These are phyloP conservation scores for Penicillium simplicissimum DNA, from an alignment of 495 filamentous ascomycete genomes.

Conservation along the genomic window DNA sequence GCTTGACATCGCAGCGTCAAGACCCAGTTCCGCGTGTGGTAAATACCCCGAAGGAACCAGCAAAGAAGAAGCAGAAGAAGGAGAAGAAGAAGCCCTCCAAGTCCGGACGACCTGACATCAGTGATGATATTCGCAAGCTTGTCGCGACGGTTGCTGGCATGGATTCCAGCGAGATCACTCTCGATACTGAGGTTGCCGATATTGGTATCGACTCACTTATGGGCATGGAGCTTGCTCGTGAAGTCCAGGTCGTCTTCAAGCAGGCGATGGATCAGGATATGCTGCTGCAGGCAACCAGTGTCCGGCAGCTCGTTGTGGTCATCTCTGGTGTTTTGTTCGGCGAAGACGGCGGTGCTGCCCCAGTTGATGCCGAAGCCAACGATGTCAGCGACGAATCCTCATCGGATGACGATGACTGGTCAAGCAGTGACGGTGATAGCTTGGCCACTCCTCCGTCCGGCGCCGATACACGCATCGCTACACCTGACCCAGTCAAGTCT, in stretches of 20 bases:
- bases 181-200: slow-evolving; percentile 37
- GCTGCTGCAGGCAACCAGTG: slow-evolving; percentile 28
- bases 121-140: not conserved
- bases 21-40: not conserved
- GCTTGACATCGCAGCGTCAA: not conserved
- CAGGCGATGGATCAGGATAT: slow-evolving; percentile 27
- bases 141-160: not conserved
- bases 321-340: not conserved
- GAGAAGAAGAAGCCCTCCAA: not conserved
- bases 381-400: not conserved
- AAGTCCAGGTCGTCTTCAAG: slow-evolving; percentile 44
- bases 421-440: not conserved
- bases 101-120: not conserved
- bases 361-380: not conserved
- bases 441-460: not conserved
- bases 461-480: not conserved
- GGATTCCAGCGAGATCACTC: not conserved
- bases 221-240: slow-evolving; percentile 51
- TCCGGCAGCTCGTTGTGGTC: slow-evolving; percentile 1
- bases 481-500: not conserved
- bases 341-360: not conserved
- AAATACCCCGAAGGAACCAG: not conserved
- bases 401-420: not conserved
- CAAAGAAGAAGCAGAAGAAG: not conserved
- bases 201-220: slow-evolving; percentile 55